These are phyloP conservation scores for Ogataea degrootiae DNA, from an alignment of 805 yeast genomes.

Conservation along the genomic window DNA sequence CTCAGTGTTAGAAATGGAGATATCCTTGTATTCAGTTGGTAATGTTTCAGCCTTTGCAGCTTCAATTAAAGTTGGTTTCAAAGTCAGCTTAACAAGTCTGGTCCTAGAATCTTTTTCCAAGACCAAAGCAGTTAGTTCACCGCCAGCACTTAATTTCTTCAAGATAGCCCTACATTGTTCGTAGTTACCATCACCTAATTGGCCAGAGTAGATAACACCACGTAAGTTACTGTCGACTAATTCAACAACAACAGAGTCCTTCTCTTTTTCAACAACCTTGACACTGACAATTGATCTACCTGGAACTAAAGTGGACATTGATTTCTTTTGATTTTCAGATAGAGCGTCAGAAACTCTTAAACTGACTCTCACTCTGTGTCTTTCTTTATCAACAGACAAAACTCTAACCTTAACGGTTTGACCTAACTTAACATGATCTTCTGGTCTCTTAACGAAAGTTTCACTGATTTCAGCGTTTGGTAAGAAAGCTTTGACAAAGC, in stretches of 20 bases:
- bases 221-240: conserved; percentile 45
- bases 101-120: conserved; percentile 62
- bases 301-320: conserved; percentile 43
- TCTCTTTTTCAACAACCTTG: conserved; percentile 65
- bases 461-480: conserved; percentile 90
- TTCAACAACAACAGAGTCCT: conserved; percentile 68
- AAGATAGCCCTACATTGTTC: conserved; percentile 65
- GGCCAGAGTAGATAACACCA: conserved; percentile 73
- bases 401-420: conserved; percentile 78
- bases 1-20: conserved; percentile 41
- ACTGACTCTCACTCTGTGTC: conserved; percentile 60
- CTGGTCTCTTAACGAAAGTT: conserved; percentile 72
- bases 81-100: conserved; percentile 56
- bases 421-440: conserved; percentile 73
- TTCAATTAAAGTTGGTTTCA: conserved; percentile 61
- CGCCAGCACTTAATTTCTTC: conserved; percentile 63
- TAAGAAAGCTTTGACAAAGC: conserved; percentile 68
- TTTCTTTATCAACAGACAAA: conserved; percentile 48
- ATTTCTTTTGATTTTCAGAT: conserved; percentile 41
- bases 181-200: conserved; percentile 68
- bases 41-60: conserved; percentile 52
- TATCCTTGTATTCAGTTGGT: conserved; percentile 59
- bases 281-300: conserved; percentile 62
- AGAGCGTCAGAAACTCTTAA: conserved; percentile 60
- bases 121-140: conserved; percentile 52